Base-by-base conservation (phyloP, 352 stramenopile species). In the Phytophthora nicotianae region DNA sequence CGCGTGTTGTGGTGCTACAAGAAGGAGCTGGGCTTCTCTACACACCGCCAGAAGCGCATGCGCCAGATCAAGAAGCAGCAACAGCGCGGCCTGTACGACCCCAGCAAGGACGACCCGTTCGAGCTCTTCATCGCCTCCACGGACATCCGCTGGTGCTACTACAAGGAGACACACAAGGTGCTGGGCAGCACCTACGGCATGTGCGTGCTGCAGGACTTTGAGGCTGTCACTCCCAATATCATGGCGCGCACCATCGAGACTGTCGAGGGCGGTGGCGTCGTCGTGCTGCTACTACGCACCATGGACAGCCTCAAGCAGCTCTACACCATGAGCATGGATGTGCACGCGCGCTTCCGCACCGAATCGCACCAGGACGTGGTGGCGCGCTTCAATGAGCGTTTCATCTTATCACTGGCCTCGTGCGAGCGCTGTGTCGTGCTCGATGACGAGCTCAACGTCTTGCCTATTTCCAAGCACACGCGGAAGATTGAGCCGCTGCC, bases 1-100 rank as follows among this genome's bases (percentile, higher is more conserved):
- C 97, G 94, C 53, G 97, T 99, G 42, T 77, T 99, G 7, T 99
- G 98, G 98, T 99, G 97, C 77, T 99, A 99, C 89, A 99, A 99
- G 73, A 99, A 99, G 68, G 97, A 99, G 78, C 83, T 99, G 46
- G 98, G 97, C 24, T 99, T 99, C 75, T 99, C 95, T 13, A 99
- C 97, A 52, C 97, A 99, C 75, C 92, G 93, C 62, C 91, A 98
- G 73, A 97, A 97, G 71, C 84, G 90, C 71, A 97, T 97, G 87
- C 86, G 88, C 47, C 86, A 98, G 74, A 98, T 98, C 56, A 98
- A 98, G 77, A 97, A 97, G 72, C 80, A 96, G 75, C 91, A 97
- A 72, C 88, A 96, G 69, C 84, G 93, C 41, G 95, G 96, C 0
- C 75, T 98, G 17, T 97, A 98, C 65, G 95, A 98, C 67, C 65